These are phyloP conservation scores for Tranzscheliella williamsii DNA, from an alignment of 1,284 basidiomycete species.

Conservation along the genomic window DNA sequence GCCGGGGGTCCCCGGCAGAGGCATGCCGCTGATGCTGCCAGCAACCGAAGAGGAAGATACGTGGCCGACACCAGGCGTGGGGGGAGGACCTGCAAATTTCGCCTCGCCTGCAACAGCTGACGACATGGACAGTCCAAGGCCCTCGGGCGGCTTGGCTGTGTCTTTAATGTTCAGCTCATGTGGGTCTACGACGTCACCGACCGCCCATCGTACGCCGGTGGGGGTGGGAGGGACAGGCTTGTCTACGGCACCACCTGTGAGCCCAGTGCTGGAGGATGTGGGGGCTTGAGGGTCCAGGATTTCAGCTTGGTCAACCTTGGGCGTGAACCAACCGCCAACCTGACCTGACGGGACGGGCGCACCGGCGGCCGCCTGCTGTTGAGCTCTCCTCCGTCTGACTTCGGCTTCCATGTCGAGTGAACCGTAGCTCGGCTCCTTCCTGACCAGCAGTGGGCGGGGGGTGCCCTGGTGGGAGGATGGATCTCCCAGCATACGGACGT, in stretches of 20 bases:
- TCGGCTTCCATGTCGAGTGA: slow-evolving; percentile 53
- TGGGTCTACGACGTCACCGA: slow-evolving; percentile 10
- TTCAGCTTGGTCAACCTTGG: slow-evolving; percentile 9
- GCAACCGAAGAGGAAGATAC: slow-evolving; percentile 2
- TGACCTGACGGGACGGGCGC: slow-evolving; percentile 9
- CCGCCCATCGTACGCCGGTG: slow-evolving; percentile 23
- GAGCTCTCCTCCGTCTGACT: slow-evolving; percentile 31
- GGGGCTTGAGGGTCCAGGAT: slow-evolving; percentile 4
- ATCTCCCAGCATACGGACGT: slow-evolving; percentile 31
- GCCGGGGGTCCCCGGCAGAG: slow-evolving; percentile 7
- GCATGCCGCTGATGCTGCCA: slow-evolving; percentile 5
- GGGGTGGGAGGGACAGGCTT: slow-evolving; percentile 38
- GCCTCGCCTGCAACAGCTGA: slow-evolving; percentile 16
- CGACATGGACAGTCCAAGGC: slow-evolving; percentile 27
- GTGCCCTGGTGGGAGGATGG: slow-evolving; percentile 8
- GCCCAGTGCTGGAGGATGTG: slow-evolving; percentile 13
- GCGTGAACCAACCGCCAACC: slow-evolving; percentile 44
- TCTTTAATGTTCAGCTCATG: neutral
- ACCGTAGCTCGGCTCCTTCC: slow-evolving; percentile 24
- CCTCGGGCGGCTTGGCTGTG: slow-evolving; percentile 11
- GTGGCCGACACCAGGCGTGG: slow-evolving; percentile 21
- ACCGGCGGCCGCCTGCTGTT: slow-evolving; percentile 20
- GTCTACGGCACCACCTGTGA: slow-evolving; percentile 3
- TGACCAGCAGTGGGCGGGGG: slow-evolving; percentile 25
- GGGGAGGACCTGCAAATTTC: slow-evolving; percentile 15